Evolutionary conservation across 352 stramenopile genomes (phyloP).

Genomic region (Pythium sp.): DNA sequence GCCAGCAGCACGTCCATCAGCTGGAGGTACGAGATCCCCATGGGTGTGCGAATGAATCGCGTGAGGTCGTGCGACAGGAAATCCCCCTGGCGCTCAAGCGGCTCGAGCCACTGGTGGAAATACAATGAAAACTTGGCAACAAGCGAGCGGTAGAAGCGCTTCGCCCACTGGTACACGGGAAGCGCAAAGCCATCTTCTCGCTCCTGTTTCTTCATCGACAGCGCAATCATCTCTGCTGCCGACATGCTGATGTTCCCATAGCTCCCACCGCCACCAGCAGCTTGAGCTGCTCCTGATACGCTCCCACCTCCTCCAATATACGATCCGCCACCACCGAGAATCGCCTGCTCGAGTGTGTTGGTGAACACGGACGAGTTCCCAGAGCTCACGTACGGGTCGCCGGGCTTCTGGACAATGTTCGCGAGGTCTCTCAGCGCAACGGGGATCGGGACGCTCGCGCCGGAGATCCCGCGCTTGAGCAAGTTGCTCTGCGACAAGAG

Average conservation of each 20-base stretch:
- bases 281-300: not conserved
- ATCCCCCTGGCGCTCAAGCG: conserved; percentile 62
- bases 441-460: conserved; percentile 29
- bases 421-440: conserved; percentile 14
- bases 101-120: conserved; percentile 74
- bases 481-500: conserved; percentile 59
- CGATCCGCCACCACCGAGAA: conserved; percentile 36
- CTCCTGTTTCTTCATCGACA: conserved; percentile 69
- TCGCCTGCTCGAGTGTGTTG: conserved; percentile 68
- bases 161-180: conserved; percentile 80
- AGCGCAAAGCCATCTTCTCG: conserved; percentile 76
- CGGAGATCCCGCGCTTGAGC: conserved; percentile 44
- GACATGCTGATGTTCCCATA: conserved; percentile 45
- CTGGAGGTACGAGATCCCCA: conserved; percentile 80
- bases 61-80: conserved; percentile 65
- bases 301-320: conserved; percentile 18
- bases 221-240: conserved; percentile 78
- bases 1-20: conserved; percentile 78
- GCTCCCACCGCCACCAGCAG: conserved; percentile 18
- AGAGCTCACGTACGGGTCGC: conserved; percentile 45
- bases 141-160: conserved; percentile 79
- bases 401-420: conserved; percentile 38
- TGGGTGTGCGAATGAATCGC: conserved; percentile 67
- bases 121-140: conserved; percentile 85
- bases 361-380: conserved; percentile 31